A percentile compares a stretch with the other conserved stretches of the same genome.
Conservation (phyloP, 257 asterid genomes). For the Coffea canephora region DNA sequence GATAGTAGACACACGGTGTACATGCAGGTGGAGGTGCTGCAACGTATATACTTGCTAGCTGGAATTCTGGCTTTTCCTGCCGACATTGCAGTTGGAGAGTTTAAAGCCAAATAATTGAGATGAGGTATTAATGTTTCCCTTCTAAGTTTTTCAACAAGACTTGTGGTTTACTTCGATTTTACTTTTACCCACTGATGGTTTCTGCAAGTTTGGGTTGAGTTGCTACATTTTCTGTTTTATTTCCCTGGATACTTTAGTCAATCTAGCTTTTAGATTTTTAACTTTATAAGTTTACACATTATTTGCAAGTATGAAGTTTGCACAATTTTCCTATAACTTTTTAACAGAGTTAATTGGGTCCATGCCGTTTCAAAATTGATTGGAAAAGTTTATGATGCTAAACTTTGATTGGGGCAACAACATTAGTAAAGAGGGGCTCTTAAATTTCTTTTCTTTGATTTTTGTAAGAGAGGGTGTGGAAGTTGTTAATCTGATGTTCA, state of each 20-base stretch:
- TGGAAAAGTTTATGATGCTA: too few relatives aligned
- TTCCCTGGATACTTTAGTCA: background rate
- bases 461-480: background rate
- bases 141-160: conserved; percentile 19
- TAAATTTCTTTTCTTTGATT: background rate
- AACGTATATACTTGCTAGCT: conserved; percentile 59
- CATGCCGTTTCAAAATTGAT: background rate
- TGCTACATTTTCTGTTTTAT: background rate
- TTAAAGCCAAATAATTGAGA: conserved; percentile 25
- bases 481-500: background rate
- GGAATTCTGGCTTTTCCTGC: conserved; percentile 55
- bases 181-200: background rate
- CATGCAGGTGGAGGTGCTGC: conserved; percentile 74
- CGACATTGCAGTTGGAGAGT: conserved; percentile 42
- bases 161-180: conserved; percentile 2
- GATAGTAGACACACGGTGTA: conserved; percentile 74
- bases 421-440: background rate
- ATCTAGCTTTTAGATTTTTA: background rate
- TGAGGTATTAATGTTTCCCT: conserved; percentile 7
- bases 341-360: background rate
- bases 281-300: background rate
- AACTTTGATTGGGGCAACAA: background rate
- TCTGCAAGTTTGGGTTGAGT: background rate
- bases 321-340: background rate
- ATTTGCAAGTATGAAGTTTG: background rate